phyloP scores from a whole-genome alignment of 768 basidiomycete genomes.

The Mycena amicta region DNA sequence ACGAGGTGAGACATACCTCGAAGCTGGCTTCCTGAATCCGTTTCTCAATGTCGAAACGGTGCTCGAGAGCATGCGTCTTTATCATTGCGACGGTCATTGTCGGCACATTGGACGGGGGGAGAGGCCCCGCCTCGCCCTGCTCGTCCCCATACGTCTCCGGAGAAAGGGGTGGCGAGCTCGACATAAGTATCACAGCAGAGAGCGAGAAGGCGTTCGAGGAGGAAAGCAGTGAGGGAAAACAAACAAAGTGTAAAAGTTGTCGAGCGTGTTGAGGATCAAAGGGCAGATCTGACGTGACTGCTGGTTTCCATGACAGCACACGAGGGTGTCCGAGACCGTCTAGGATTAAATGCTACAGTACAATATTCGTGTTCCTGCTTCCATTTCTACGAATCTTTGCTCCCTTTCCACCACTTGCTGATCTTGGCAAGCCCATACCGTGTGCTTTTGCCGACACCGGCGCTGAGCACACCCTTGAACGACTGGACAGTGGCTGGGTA shows the following conservation, averaged over 20 bases:
- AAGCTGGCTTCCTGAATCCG: conserved; percentile 80
- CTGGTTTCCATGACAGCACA: neutral
- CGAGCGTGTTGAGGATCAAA: conserved; percentile 2
- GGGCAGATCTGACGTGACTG: conserved; percentile 8
- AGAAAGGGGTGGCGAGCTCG: conserved; percentile 22
- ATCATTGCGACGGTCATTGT: conserved; percentile 73
- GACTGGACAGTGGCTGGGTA: conserved; percentile 84
- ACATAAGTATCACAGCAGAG: conserved; percentile 9
- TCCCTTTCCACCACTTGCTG: conserved; percentile 76
- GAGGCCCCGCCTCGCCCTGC: conserved; percentile 13
- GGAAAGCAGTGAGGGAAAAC: conserved; percentile 1
- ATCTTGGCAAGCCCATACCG: conserved; percentile 79
- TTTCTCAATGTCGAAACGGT: conserved; percentile 80
- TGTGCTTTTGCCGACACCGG: conserved; percentile 77
- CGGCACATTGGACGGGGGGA: conserved; percentile 9
- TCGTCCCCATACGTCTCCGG: conserved; percentile 29
- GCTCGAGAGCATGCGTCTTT: conserved; percentile 73
- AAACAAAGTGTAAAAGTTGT: conserved; percentile 5
- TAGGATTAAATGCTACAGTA: too few species aligned
- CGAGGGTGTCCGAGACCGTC: neutral
- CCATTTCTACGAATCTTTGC: conserved; percentile 1
- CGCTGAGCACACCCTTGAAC: conserved; percentile 83
- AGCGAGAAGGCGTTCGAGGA: conserved; percentile 4
- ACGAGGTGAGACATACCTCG: conserved; percentile 58
- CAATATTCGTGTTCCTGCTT: too few species aligned